These are phyloP conservation scores for Talaromyces stipitatus DNA, from an alignment of 495 filamentous ascomycete species.

Conservation along the genomic window DNA sequence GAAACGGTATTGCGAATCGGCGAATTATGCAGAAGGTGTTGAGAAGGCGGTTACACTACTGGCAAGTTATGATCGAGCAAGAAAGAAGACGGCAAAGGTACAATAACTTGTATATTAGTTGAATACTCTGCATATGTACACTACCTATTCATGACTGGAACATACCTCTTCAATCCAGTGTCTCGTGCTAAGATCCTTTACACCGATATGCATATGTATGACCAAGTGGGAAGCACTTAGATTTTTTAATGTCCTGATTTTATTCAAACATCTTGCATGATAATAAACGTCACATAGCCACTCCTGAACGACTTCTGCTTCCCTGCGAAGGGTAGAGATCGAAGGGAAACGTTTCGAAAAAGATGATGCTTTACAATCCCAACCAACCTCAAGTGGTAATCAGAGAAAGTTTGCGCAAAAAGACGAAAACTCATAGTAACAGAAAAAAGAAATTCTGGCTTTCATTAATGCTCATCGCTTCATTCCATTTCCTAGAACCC, in stretches of 20 bases:
- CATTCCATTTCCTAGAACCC: conserved; percentile 4
- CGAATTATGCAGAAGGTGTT: conserved; percentile 59
- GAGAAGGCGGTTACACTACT: conserved; percentile 39
- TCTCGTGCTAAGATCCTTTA: too few relatives aligned
- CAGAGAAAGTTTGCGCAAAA: neutral
- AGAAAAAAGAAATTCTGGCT: conserved; percentile 4
- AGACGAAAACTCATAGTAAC: neutral
- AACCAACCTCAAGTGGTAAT: neutral
- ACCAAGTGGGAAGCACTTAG: neutral
- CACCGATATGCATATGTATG: neutral
- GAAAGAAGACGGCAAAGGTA: neutral
- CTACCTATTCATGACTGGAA: neutral
- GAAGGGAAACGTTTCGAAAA: neutral
- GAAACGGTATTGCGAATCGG: conserved; percentile 47
- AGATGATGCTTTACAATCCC: neutral
- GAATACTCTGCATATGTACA: neutral
- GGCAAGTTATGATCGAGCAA: neutral
- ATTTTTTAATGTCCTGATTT: conserved; percentile 2
- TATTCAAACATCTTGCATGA: neutral
- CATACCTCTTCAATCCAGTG: too few relatives aligned
- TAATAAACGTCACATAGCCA: conserved; percentile 5
- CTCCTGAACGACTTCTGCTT: too few relatives aligned
- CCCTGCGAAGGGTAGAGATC: neutral
- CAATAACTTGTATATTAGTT: neutral
- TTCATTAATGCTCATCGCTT: conserved; percentile 10